Evolutionary conservation across 2,329 filamentous ascomycete genomes (phyloP).

Genomic region (Penicillium sp.): DNA sequence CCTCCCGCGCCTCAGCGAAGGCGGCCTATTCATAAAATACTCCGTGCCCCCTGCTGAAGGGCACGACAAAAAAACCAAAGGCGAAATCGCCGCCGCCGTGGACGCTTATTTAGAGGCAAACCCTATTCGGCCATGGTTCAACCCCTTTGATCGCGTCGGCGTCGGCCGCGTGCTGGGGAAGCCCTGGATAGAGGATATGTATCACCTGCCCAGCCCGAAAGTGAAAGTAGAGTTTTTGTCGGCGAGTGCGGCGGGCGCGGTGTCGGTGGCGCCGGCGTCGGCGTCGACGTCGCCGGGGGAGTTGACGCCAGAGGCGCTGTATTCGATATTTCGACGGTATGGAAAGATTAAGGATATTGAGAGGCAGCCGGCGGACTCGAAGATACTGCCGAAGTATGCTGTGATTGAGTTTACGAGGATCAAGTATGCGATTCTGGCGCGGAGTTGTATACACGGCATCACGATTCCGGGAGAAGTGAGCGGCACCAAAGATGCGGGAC

Average conservation of each 20-base stretch:
- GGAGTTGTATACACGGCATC: constrained; percentile 88
- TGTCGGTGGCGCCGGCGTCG: constrained; percentile 53
- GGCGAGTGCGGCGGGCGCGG: constrained; percentile 50
- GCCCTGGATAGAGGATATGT: constrained; percentile 92
- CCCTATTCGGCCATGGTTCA: constrained; percentile 85
- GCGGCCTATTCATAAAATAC: constrained; percentile 90
- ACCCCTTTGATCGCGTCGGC: constrained; percentile 68
- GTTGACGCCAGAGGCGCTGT: constrained; percentile 79
- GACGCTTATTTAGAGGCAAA: constrained; percentile 62
- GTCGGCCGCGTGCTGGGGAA: constrained; percentile 73
- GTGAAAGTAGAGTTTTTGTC: constrained; percentile 83
- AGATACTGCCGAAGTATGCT: constrained; percentile 75
- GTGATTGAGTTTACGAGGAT: constrained; percentile 70
- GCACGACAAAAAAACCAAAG: constrained; percentile 28
- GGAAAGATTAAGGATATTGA: constrained; percentile 86
- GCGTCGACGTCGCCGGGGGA: constrained; percentile 67
- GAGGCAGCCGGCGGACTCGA: constrained; percentile 79
- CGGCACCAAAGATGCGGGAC: constrained; percentile 72
- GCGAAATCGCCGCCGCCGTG: constrained; percentile 60
- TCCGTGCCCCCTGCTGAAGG: constrained; percentile 47
- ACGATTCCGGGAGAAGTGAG: constrained; percentile 59
- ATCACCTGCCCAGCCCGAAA: constrained; percentile 70
- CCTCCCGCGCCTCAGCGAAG: constrained; percentile 80
- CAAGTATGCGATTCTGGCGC: constrained; percentile 77
- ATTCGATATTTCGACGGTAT: constrained; percentile 81